phyloP scores from a whole-genome alignment of 2,329 filamentous ascomycete species.

The Fusarium lyarnte region DNA sequence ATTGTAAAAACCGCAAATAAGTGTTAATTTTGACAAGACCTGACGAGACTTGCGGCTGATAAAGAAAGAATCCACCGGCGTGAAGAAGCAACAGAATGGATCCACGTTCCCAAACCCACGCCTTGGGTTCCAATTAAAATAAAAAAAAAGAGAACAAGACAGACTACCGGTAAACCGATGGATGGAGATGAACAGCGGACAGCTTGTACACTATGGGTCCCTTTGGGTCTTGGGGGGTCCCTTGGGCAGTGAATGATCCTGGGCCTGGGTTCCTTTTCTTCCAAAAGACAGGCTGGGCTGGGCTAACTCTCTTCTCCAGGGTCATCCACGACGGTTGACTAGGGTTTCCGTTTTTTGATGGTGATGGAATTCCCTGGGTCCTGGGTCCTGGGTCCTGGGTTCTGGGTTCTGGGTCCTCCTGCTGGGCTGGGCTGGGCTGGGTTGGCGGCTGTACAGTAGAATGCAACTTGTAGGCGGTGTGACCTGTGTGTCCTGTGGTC shows the following conservation, averaged over 20 bases:
- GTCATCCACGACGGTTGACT: slow-evolving; percentile 43
- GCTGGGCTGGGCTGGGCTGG: slow-evolving; percentile 20
- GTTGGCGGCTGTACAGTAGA: not conserved
- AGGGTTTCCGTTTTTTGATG: slow-evolving; percentile 43
- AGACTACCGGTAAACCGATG: slow-evolving; percentile 36
- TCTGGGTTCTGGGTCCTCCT: slow-evolving; percentile 39
- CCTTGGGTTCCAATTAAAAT: slow-evolving; percentile 41
- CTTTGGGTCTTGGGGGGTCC: slow-evolving; percentile 33
- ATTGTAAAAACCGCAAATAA: slow-evolving; percentile 41
- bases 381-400: slow-evolving; percentile 40
- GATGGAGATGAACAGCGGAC: slow-evolving; percentile 18
- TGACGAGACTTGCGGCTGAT: slow-evolving; percentile 45
- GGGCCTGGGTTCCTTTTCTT: slow-evolving; percentile 23
- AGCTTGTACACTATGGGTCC: slow-evolving; percentile 45
- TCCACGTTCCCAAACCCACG: slow-evolving; percentile 21
- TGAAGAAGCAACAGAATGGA: slow-evolving; percentile 36
- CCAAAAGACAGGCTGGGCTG: slow-evolving; percentile 37
- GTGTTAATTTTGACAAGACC: slow-evolving; percentile 37
- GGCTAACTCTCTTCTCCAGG: slow-evolving; percentile 36
- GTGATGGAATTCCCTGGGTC: slow-evolving; percentile 41
- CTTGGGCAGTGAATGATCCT: slow-evolving; percentile 46
- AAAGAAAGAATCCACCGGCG: slow-evolving; percentile 44
- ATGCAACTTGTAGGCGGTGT: slow-evolving; percentile 42
- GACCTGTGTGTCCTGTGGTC: slow-evolving; percentile 26
- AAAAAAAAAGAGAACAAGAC: slow-evolving; percentile 33